Evolutionary conservation across 2,329 filamentous ascomycete genomes (phyloP), one percentile per base, ranked within the genome.

Genomic region (Pochonia chlamydosporia): DNA sequence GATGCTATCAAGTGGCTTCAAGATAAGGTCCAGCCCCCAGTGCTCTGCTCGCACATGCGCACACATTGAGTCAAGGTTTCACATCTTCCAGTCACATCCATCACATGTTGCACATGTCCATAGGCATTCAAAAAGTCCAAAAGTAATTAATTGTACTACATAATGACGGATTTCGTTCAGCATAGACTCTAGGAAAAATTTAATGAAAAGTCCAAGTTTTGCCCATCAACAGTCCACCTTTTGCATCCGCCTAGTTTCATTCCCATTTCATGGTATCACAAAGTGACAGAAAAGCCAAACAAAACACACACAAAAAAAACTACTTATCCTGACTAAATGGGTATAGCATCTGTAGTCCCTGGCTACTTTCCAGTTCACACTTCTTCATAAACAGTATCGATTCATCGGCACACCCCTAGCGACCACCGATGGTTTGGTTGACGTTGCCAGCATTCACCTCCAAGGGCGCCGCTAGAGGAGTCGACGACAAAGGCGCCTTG

Each of bases 371-470:
- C 30, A 33, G 44, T 8, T 44, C 31, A 14, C 43, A 36, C 8
- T 16, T 35, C 20, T 42, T 47, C 26, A 43, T 46, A 28, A 46
- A 44, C 21, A 47, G 26, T 43, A 30, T 33, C 9, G 46, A 43
- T 33, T 49, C 51, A 28, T 37, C 49, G 37, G 48, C 45, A 43
- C 50, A 49, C 33, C 43, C 40, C 52, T 58, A 58, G 46, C 49
- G 51, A 8, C 53, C 50, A 30, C 49, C 45, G 21, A 47, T 40
- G 26, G 44, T 7, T 40, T 46, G 44, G 4, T 40, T 44, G 35
- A 37, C 37, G 6, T 16, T 45, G 14, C 36, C 28, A 23, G 43
- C 31, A 20, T 48, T 45, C 33, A 48, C 43, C 5, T 41, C 39
- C 30, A 46, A 11, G 31, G 26, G 36, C n/a, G 31, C 39, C 41